phyloP scores from a whole-genome alignment of 768 basidiomycete genomes.

The Tulasnella sp. region DNA sequence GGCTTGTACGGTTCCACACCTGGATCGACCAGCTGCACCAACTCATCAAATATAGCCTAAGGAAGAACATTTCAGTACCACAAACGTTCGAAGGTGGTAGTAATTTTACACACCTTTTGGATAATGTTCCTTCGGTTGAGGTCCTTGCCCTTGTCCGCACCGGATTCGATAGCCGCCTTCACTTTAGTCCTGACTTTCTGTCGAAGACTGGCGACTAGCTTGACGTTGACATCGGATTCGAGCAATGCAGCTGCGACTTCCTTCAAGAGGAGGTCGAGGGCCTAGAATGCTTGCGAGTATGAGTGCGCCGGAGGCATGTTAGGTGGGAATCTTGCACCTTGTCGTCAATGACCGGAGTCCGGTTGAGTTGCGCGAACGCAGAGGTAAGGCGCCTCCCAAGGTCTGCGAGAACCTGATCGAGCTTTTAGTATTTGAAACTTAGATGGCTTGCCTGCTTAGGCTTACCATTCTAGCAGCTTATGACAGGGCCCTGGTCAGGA shows the following conservation, averaged over 20 bases:
- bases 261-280: slow-evolving; percentile 86
- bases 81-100: too few relatives aligned
- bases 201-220: slow-evolving; percentile 75
- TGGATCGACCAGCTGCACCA: slow-evolving; percentile 89
- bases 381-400: slow-evolving; percentile 88
- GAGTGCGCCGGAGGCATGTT: not conserved
- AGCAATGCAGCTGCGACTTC: slow-evolving; percentile 89
- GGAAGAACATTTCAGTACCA: not conserved
- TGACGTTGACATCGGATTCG: slow-evolving; percentile 97
- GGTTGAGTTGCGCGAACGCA: slow-evolving; percentile 79
- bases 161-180: slow-evolving; percentile 60
- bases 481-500: too few relatives aligned
- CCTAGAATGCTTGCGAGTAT: slow-evolving; percentile 35
- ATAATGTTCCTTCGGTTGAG: slow-evolving; percentile 73
- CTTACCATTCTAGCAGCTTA: not conserved
- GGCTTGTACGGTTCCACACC: slow-evolving; percentile 94
- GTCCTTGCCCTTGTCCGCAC: slow-evolving; percentile 62
- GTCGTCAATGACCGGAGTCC: slow-evolving; percentile 80
- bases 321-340: slow-evolving; percentile 40
- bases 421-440: not conserved
- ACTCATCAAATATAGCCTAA: slow-evolving; percentile 92
- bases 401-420: slow-evolving; percentile 86
- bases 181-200: slow-evolving; percentile 87
- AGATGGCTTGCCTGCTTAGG: not conserved
- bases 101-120: slow-evolving; percentile 55